These are phyloP conservation scores for Nothophytophthora sp. DNA, from an alignment of 352 stramenopile genomes.

Conservation along the genomic window DNA sequence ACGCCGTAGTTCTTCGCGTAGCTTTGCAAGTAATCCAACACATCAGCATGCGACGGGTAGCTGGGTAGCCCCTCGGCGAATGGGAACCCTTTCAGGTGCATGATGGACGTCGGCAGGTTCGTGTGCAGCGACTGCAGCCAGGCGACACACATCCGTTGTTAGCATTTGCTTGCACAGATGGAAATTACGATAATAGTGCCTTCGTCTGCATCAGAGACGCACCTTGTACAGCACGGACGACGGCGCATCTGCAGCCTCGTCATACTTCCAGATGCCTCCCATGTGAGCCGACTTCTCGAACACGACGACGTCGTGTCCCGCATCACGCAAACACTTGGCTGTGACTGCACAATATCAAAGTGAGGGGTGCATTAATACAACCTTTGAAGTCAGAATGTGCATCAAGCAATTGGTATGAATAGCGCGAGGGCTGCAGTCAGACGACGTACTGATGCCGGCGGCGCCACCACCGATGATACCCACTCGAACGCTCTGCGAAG, in stretches of 20 bases:
- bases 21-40: constrained; percentile 60
- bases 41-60: constrained; percentile 57
- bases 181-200: not conserved
- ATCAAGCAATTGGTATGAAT: not conserved
- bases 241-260: constrained; percentile 42
- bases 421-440: not conserved
- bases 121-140: constrained; percentile 63
- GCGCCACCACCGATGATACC: constrained; percentile 69
- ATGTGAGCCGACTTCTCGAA: constrained; percentile 60
- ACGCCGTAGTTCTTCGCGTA: constrained; percentile 57
- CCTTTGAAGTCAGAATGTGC: not conserved
- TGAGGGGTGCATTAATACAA: not conserved
- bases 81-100: constrained; percentile 65
- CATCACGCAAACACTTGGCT: constrained; percentile 53
- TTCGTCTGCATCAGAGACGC: not conserved
- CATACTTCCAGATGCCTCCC: constrained; percentile 75
- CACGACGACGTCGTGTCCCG: constrained; percentile 56
- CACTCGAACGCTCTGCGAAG: constrained; percentile 33
- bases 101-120: constrained; percentile 70
- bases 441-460: constrained; percentile 61
- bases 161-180: not conserved
- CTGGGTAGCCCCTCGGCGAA: constrained; percentile 42
- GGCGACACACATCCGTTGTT: not conserved
- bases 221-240: constrained; percentile 68
- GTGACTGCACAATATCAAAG: constrained; percentile 37